Evolutionary conservation across 192 early-diverging fungal species (phyloP).

Genomic region (Entrophospora sp.): DNA sequence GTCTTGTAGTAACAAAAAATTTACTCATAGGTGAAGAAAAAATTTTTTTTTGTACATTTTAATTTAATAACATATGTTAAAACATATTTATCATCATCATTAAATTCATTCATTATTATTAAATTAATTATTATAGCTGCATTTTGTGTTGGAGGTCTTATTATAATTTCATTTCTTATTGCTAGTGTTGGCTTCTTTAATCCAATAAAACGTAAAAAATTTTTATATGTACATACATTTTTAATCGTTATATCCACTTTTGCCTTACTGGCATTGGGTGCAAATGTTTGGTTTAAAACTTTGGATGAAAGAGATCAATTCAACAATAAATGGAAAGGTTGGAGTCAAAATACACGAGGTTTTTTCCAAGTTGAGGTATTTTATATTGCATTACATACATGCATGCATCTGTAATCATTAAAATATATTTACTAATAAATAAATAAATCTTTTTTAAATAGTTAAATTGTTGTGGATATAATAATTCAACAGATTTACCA

Average conservation of each 20-base stretch:
- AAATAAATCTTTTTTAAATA: slow-evolving; percentile 21
- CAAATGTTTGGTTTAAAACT: slow-evolving; percentile 28
- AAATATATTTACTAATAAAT: not conserved
- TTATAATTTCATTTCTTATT: too few relatives aligned
- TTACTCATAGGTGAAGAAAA: not conserved
- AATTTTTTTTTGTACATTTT: too few relatives aligned
- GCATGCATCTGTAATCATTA: not conserved
- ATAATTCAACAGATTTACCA: not conserved
- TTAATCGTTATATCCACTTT: not conserved
- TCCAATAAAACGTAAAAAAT: not conserved
- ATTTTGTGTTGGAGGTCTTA: not conserved
- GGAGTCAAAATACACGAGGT: slow-evolving; percentile 4
- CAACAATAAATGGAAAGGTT: slow-evolving; percentile 17
- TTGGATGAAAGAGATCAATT: too few relatives aligned
- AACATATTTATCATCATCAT: not conserved
- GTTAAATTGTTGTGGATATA: slow-evolving; percentile 28
- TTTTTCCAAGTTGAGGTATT: too few relatives aligned
- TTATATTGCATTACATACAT: too few relatives aligned
- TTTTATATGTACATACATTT: not conserved
- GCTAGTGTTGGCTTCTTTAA: not conserved
- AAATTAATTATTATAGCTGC: not conserved
- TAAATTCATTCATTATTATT: too few relatives aligned
- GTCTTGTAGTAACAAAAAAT: not conserved
- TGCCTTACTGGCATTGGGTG: slow-evolving; percentile 26
- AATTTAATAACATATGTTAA: not conserved